Conservation (phyloP, 148 eudicot genomes). For the Chenopodium quinoa region DNA sequence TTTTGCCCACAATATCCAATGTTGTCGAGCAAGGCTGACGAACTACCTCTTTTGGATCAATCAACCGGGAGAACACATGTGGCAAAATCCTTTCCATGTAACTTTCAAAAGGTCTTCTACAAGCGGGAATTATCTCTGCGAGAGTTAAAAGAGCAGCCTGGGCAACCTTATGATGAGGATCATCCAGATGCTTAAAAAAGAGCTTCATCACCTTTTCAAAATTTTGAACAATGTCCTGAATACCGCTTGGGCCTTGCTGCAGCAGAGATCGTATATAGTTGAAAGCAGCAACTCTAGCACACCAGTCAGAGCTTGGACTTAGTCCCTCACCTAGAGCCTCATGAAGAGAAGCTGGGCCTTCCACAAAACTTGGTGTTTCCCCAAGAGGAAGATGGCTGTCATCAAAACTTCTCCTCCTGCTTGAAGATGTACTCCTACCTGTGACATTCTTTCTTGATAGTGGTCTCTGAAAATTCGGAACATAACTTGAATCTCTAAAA, state of each 20-base stretch:
- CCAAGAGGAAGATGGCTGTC: conserved; percentile 70
- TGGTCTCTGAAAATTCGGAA: conserved; percentile 94
- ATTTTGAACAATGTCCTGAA: conserved; percentile 84
- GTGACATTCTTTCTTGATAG: conserved; percentile 74
- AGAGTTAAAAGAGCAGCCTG: conserved; percentile 99
- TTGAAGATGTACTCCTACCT: conserved; percentile 63
- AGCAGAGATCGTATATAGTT: conserved; percentile 75
- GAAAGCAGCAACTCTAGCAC: conserved; percentile 94
- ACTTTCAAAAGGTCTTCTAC: conserved; percentile 91
- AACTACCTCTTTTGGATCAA: conserved; percentile 93
- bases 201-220: conserved; percentile 99
- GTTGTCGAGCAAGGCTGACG: conserved; percentile 90
- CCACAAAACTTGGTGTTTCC: conserved; percentile 68
- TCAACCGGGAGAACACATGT: conserved; percentile 87
- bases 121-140: conserved; percentile 88
- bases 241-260: conserved; percentile 84
- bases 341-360: conserved; percentile 82
- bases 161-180: conserved; percentile 99
- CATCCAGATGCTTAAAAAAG: conserved; percentile 94
- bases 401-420: conserved; percentile 91
- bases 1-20: conserved; percentile 79
- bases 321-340: conserved; percentile 94
- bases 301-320: conserved; percentile 87
- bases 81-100: conserved; percentile 96
- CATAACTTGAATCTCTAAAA: conserved; percentile 62